phyloP scores from a whole-genome alignment of 176 grass and related monocot species.

The Tuctoria greenei region DNA sequence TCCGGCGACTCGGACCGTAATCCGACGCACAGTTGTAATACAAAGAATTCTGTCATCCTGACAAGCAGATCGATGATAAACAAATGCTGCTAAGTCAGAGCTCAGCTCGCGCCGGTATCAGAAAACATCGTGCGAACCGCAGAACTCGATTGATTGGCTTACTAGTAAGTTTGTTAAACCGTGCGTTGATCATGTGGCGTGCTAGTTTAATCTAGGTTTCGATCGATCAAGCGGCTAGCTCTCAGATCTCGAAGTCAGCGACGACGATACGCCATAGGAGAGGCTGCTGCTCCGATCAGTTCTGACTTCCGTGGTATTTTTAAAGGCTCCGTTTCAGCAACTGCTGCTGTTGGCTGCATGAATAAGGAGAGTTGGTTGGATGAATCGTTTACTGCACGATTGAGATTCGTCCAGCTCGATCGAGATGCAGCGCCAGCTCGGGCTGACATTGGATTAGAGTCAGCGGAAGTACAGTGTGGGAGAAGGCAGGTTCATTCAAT shows the following conservation, averaged over 20 bases:
- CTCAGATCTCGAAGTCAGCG: slow-evolving; percentile 25
- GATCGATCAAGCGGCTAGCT: background rate
- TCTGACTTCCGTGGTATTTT: slow-evolving; percentile 34
- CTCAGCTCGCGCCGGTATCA: background rate
- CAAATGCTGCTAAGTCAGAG: background rate
- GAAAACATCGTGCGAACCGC: no score
- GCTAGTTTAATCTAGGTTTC: background rate
- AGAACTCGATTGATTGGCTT: background rate
- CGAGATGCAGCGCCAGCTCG: slow-evolving; percentile 24
- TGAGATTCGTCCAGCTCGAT: slow-evolving; percentile 1
- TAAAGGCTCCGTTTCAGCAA: background rate
- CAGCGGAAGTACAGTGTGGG: background rate
- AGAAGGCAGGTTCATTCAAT: slow-evolving; percentile 13
- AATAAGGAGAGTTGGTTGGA: background rate
- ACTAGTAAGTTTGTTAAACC: background rate
- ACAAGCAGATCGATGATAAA: background rate
- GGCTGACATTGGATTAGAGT: background rate
- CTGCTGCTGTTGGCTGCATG: background rate
- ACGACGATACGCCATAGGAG: background rate
- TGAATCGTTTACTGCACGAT: slow-evolving; percentile 12
- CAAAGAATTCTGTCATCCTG: slow-evolving; percentile 22
- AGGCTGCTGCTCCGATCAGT: background rate
- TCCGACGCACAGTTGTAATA: slow-evolving; percentile 3
- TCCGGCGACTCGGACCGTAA: slow-evolving; percentile 22
- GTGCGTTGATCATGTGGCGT: slow-evolving; percentile 26